Base-by-base conservation (phyloP, 805 yeast genomes). In the Kazachstania taianensis region DNA sequence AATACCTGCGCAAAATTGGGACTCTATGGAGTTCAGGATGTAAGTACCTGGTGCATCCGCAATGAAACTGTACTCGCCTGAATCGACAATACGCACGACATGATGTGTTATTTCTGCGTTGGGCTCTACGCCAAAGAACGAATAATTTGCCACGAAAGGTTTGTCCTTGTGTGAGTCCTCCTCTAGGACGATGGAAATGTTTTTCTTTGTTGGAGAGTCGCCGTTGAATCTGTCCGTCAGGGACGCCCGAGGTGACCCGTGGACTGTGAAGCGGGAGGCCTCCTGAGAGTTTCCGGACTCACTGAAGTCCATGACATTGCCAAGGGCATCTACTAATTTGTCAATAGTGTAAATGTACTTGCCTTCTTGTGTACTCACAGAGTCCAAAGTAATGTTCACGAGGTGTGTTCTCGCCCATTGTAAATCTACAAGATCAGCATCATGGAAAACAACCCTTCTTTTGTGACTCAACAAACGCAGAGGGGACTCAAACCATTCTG, bases 11-110 rank as follows among this genome's bases (percentile, higher is more conserved):
- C 98, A 92, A 49, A 53, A 72, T 30, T 64, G 66, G 12, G 87
- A 81, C 0, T 58, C 44, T 1, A 80, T 75, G 1, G 70, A 54
- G 22, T 66, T 54, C 20, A 92, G 56, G 6, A 55, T 53, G 53
- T 85, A 89, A 0, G 58, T 54, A 4, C 98, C 98, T 0, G 94
- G 78, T 30, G 63, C 59, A 3, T 65, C 62, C 0, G 75, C 70
- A 13, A 42, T 45, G 13, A 70, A 53, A 30, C 6, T 30, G 54
- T 58, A 29, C 61, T 58, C 3, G 45, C 52, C 45, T 3, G 49
- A 37, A 20, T 58, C 52, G 14, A 52, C 38, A n/a, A n/a, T n/a
- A n/a, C n/a, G n/a, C n/a, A n/a, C n/a, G 12, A 22, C 25, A n/a
- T 22, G 25, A 22, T 22, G 25, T n/a, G n/a, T n/a, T 22, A 22